Base-by-base conservation (phyloP, 1,284 basidiomycete genomes). In the Trichosporon sp. region DNA sequence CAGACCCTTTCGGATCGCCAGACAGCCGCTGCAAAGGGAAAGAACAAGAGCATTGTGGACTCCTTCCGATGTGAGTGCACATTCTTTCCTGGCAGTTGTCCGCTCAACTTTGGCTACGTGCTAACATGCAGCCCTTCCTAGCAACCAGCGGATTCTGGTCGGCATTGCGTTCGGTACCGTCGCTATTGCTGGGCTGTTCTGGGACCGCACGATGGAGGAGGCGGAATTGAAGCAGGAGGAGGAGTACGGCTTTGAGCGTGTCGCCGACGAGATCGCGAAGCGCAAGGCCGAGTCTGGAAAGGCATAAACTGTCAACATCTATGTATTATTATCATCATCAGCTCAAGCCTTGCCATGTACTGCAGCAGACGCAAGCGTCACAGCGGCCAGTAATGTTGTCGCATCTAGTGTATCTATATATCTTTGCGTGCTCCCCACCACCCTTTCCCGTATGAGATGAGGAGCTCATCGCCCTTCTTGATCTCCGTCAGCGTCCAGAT, bases 371-470 rank as follows among this genome's bases (percentile, higher is more conserved):
- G 9, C 5, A 32, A 32, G 32, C 35, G 2, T 13, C 4, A 18
- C 11, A 3, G 15, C n/a, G 5, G 13, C 15, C 38, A 4, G 2
- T 5, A 18, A 42, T 38, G 9, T 6, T 60, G 56, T 60, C 18
- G 56, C 56, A 60, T 63, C 80, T 60, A 60, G 29, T 31, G 7
- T n/a, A 31, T 60, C 56, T 60, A 60, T 60, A n/a, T 3, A n/a
- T 60, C 56, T 21, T 31, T 65, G 62, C 56, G 56, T 3, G 86
- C 86, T 27, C 81, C 83, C 93, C 93, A 95, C 88, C 91, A 96
- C n/a, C 87, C 86, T 77, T 95, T 95, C n/a, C 94, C 94, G 78
- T 97, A 97, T 25, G 90, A 92, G 35, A 96, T 91, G 34, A 95
- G 80, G 53, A 98, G 87, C 82, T 97, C 95, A 15, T 93, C 89